Conservation (phyloP, 441 rosid species). For the Raphanus hybrid region DNA sequence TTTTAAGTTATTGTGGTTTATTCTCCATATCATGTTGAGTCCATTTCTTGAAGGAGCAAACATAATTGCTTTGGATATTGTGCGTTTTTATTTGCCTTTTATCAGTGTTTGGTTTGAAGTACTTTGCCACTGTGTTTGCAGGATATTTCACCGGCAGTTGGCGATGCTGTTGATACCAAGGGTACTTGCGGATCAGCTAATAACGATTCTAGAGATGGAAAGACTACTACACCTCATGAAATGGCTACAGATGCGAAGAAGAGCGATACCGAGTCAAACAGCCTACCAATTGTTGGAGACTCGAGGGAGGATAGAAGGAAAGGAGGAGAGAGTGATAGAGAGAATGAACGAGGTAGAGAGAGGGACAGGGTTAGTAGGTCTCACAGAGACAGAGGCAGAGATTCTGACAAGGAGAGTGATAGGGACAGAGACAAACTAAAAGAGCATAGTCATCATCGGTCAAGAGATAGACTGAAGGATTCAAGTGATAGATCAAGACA, state of each 20-base stretch:
- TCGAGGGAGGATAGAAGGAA: constrained; percentile 58
- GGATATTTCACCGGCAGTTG: constrained; percentile 59
- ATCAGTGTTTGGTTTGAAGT: constrained; percentile 16
- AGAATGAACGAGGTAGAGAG: constrained; percentile 66
- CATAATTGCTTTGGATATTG: background rate
- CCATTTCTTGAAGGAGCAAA: background rate
- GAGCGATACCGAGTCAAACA: constrained; percentile 65
- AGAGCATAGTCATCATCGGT: constrained; percentile 70
- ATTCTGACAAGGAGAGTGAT: constrained; percentile 77
- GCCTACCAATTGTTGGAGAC: constrained; percentile 49
- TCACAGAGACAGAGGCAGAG: constrained; percentile 78
- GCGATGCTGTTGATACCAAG: constrained; percentile 50
- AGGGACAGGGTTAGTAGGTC: constrained; percentile 54
- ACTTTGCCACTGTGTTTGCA: constrained; percentile 39
- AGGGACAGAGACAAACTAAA: constrained; percentile 71
- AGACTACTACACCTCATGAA: constrained; percentile 51
- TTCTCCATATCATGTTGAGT: background rate
- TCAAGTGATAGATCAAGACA: constrained; percentile 79
- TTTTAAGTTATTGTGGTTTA: background rate
- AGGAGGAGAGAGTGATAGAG: constrained; percentile 66
- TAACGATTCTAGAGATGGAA: constrained; percentile 57
- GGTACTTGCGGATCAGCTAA: constrained; percentile 33
- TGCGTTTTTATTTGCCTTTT: background rate
- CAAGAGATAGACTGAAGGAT: constrained; percentile 73
- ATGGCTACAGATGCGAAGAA: constrained; percentile 66